Conservation (phyloP, 257 asterid genomes). For the Jaltomata sinuosa region DNA sequence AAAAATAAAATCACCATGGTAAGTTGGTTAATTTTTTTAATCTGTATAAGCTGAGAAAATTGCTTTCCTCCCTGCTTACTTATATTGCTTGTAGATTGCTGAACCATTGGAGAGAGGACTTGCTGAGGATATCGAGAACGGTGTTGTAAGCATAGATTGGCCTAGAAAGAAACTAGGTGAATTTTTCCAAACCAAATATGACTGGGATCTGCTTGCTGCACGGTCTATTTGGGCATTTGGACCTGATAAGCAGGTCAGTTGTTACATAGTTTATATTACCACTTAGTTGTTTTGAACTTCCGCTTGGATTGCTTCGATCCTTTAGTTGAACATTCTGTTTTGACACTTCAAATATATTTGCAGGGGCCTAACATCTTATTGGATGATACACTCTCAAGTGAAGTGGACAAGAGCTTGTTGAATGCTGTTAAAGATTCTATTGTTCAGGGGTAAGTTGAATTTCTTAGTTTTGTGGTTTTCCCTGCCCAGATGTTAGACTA, state of each 20-base stretch:
- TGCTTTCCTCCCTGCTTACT: background rate
- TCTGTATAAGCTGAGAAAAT: background rate
- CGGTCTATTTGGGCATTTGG: conserved; percentile 99
- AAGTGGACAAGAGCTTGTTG: conserved; percentile 85
- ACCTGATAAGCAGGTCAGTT: conserved; percentile 84
- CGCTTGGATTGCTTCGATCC: background rate
- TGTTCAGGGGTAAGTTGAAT: conserved; percentile 78
- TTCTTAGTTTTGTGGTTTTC: background rate
- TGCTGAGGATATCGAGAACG: conserved; percentile 93
- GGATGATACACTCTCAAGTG: conserved; percentile 93
- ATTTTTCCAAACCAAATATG: conserved; percentile 86
- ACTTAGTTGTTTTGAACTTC: background rate
- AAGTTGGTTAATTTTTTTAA: conserved; percentile 6
- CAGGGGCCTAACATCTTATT: conserved; percentile 95
- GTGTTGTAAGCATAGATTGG: conserved; percentile 88
- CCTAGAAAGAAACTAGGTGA: conserved; percentile 86
- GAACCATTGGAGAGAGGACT: conserved; percentile 98
- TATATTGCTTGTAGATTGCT: conserved; percentile 49
- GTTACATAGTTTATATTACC: background rate
- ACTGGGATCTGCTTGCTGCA: conserved; percentile 99
- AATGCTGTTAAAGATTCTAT: conserved; percentile 87
- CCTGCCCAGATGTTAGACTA: background rate
- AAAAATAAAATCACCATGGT: conserved; percentile 98
- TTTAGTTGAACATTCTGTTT: background rate
- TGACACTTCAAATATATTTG: background rate